phyloP scores from a whole-genome alignment of 306 rosid genomes.

The Fragaria ananassa region DNA sequence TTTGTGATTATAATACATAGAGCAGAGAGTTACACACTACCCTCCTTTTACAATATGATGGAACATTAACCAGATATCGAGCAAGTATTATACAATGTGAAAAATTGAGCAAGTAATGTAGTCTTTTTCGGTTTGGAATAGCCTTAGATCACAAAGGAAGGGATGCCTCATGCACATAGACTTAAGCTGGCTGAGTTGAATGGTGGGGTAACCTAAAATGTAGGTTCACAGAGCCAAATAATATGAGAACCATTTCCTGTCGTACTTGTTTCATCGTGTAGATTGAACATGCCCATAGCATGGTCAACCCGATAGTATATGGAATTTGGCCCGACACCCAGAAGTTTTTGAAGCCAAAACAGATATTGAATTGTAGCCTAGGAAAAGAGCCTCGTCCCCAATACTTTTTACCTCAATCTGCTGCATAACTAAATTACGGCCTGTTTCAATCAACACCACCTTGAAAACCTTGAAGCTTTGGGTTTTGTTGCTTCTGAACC shows the following conservation, averaged over 20 bases:
- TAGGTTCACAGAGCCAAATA: background rate
- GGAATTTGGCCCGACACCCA: background rate
- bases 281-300: background rate
- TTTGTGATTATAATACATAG: background rate
- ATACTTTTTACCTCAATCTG: background rate
- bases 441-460: background rate
- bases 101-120: too few species aligned
- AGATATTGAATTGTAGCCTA: background rate
- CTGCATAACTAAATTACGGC: background rate
- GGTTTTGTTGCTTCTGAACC: background rate
- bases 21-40: too few species aligned
- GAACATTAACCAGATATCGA: background rate
- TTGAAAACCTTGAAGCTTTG: background rate
- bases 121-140: background rate
- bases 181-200: background rate
- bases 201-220: background rate
- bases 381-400: background rate
- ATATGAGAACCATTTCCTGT: background rate
- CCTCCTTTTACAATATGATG: background rate
- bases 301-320: background rate
- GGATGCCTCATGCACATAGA: background rate
- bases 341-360: background rate
- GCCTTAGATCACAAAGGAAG: background rate
- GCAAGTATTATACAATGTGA: background rate
- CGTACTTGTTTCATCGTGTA: background rate